These are phyloP conservation scores for Capsella rubella DNA, from an alignment of 441 rosid genomes.

Conservation along the genomic window DNA sequence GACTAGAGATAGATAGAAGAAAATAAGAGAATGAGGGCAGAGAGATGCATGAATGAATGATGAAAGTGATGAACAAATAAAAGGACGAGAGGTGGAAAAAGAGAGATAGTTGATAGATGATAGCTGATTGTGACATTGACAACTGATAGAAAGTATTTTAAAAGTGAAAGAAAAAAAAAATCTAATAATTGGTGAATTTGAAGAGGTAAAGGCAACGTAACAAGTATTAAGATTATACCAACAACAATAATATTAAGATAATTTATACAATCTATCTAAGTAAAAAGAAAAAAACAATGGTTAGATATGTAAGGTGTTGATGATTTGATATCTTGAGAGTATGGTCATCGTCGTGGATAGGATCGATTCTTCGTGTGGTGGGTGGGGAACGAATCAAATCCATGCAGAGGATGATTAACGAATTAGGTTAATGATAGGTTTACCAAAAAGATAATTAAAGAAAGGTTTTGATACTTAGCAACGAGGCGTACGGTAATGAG, in stretches of 20 bases:
- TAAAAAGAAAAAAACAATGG: background rate
- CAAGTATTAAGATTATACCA: background rate
- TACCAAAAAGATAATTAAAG: slow-evolving; percentile 15
- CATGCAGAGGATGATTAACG: background rate
- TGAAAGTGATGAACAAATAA: slow-evolving; percentile 7
- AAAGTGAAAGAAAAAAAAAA: background rate
- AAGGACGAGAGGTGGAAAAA: background rate
- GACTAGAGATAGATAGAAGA: background rate
- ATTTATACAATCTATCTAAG: no score
- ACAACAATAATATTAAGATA: no score
- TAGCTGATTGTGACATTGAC: slow-evolving; percentile 31
- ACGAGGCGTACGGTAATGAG: slow-evolving; percentile 39
- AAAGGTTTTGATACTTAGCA: slow-evolving; percentile 40
- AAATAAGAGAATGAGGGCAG: background rate
- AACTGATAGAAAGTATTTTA: slow-evolving; percentile 3
- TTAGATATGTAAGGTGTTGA: background rate
- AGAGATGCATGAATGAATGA: slow-evolving; percentile 26
- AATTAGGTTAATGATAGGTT: slow-evolving; percentile 17
- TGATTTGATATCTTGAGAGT: background rate
- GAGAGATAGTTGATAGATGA: background rate
- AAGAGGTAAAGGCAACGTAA: slow-evolving; percentile 3
- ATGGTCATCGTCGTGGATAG: slow-evolving; percentile 21
- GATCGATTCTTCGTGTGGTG: slow-evolving; percentile 33
- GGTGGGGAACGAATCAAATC: slow-evolving; percentile 38
- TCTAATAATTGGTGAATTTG: background rate